Conservation (phyloP, 2,329 filamentous ascomycete species). For the Berkeleyomyces rouxiae region DNA sequence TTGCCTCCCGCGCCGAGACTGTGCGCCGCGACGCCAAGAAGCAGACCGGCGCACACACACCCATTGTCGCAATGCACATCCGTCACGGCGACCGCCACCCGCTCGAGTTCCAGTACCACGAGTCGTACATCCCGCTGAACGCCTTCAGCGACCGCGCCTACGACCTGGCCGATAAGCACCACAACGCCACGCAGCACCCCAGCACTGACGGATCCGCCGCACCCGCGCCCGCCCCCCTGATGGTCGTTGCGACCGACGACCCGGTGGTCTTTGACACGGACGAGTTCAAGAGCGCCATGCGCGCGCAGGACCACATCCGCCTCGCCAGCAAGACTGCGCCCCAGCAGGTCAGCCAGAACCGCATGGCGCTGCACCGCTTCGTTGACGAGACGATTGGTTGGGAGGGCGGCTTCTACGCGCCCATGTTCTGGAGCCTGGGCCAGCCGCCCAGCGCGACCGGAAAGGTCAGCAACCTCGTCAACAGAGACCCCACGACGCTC, state of each 20-base stretch:
- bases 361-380: conserved; percentile 43
- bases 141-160: conserved; percentile 46
- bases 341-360: conserved; percentile 26
- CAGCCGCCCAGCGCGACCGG: conserved; percentile 24
- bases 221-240: conserved; percentile 24
- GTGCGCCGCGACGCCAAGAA: conserved; percentile 18
- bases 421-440: conserved; percentile 68
- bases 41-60: conserved; percentile 29
- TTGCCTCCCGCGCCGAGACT: conserved; percentile 35
- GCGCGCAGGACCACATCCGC: conserved; percentile 61
- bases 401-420: conserved; percentile 74
- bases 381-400: conserved; percentile 65
- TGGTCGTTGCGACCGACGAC: conserved; percentile 65
- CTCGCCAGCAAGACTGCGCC: conserved; percentile 47
- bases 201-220: conserved; percentile 13
- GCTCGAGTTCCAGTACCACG: conserved; percentile 56
- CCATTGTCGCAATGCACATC: conserved; percentile 54
- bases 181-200: conserved; percentile 26
- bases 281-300: conserved; percentile 40
- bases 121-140: conserved; percentile 61
- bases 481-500: conserved; percentile 20
- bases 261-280: conserved; percentile 52
- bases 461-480: conserved; percentile 22
- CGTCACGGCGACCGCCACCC: conserved; percentile 68
- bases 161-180: conserved; percentile 33